These are phyloP conservation scores for Candida pseudofarinosa DNA, from an alignment of 805 yeast genomes.

Conservation along the genomic window DNA sequence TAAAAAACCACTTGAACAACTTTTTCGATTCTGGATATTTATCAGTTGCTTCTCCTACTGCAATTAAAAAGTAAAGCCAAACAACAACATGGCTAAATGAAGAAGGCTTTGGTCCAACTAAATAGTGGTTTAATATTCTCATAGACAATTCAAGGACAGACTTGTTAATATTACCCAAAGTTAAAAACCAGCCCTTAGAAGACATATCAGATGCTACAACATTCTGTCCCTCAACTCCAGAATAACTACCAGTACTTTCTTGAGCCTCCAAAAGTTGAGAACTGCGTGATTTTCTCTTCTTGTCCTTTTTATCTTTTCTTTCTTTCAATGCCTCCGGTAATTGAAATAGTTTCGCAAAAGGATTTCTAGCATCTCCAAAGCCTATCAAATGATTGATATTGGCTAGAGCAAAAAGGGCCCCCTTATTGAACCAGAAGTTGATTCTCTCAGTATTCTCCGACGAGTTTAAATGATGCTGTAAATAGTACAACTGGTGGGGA, in stretches of 20 bases:
- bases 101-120: conserved; percentile 66
- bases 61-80: conserved; percentile 68
- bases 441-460: conserved; percentile 42
- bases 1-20: conserved; percentile 48
- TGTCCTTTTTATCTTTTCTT: conserved; percentile 67
- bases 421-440: conserved; percentile 74
- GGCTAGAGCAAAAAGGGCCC: conserved; percentile 71
- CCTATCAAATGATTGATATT: conserved; percentile 74
- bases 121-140: conserved; percentile 61
- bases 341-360: conserved; percentile 71
- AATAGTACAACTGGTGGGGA: conserved; percentile 29
- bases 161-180: conserved; percentile 53
- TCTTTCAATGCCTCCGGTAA: conserved; percentile 70
- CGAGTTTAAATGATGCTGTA: conserved; percentile 16
- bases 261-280: conserved; percentile 10
- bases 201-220: conserved; percentile 33
- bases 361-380: conserved; percentile 70
- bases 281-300: conserved; percentile 45
- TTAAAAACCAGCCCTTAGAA: conserved; percentile 50
- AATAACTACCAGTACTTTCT: conserved; percentile 5
- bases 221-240: conserved; percentile 28
- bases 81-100: conserved; percentile 72
- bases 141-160: conserved; percentile 67
- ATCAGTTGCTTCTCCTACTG: conserved; percentile 55
- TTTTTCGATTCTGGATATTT: conserved; percentile 42